Conservation (phyloP, 208 protist genomes). For the Novymonas esmeraldas region DNA sequence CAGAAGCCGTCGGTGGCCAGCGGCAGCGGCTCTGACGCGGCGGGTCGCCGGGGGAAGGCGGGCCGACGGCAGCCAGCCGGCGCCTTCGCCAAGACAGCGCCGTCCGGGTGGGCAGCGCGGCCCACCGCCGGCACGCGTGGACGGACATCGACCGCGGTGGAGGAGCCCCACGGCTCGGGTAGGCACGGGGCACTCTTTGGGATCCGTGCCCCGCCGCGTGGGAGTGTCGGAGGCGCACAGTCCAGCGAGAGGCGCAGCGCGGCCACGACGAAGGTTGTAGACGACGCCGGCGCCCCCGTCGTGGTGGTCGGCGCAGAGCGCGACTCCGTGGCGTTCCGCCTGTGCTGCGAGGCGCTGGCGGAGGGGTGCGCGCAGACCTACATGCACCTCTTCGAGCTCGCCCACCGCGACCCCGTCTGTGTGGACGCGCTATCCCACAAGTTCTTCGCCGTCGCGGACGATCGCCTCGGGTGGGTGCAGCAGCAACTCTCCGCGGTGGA, state of each 20-base stretch:
- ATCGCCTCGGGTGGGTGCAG: constrained; percentile 81
- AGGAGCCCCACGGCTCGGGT: not conserved
- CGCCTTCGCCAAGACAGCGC: constrained; percentile 4
- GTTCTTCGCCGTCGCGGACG: constrained; percentile 75
- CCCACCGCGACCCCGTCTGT: constrained; percentile 86
- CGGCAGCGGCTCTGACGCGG: not conserved
- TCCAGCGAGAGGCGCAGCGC: constrained; percentile 1
- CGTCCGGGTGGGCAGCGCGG: not conserved
- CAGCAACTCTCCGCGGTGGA: constrained; percentile 73
- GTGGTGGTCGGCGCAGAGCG: constrained; percentile 68
- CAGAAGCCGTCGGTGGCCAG: constrained; percentile 5
- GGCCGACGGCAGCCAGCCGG: not conserved
- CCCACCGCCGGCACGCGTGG: not conserved
- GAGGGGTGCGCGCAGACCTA: constrained; percentile 85
- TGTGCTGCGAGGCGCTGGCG: constrained; percentile 82
- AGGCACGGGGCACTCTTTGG: not conserved
- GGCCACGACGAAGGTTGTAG: constrained; percentile 11
- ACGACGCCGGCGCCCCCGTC: constrained; percentile 15
- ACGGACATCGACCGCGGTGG: not conserved
- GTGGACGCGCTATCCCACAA: constrained; percentile 80
- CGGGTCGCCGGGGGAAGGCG: not conserved
- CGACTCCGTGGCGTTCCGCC: constrained; percentile 71
- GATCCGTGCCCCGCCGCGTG: constrained; percentile 6
- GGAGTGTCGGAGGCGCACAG: not conserved
- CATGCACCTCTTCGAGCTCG: constrained; percentile 84